Percentiles rank a stretch among this genome's conserved stretches.
phyloP scores from a whole-genome alignment of 2,329 filamentous ascomycete genomes.

The Aureobasidium sp. region DNA sequence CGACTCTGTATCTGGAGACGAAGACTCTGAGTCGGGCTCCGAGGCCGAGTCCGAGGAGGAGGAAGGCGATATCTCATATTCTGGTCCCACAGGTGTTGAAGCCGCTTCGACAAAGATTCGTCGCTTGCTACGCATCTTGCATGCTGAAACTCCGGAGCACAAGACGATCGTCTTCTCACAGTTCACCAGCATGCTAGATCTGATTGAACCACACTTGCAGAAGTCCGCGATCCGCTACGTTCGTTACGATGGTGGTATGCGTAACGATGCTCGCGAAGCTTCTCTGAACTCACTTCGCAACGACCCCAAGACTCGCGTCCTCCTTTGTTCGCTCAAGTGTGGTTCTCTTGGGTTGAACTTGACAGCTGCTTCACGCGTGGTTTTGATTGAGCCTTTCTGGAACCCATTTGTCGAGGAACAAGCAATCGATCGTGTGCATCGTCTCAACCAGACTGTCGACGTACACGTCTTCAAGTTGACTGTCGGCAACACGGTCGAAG shows the following conservation, averaged over 20 bases:
- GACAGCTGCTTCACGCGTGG: slow-evolving; percentile 83
- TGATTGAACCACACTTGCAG: slow-evolving; percentile 83
- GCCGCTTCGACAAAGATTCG: slow-evolving; percentile 76
- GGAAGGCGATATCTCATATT: slow-evolving; percentile 31
- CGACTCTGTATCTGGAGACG: slow-evolving; percentile 53
- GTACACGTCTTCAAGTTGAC: slow-evolving; percentile 94
- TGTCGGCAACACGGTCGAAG: slow-evolving; percentile 78
- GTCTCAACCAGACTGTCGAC: slow-evolving; percentile 92
- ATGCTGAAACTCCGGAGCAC: slow-evolving; percentile 67
- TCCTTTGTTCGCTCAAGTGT: slow-evolving; percentile 90
- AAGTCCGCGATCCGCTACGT: slow-evolving; percentile 67
- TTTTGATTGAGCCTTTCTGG: slow-evolving; percentile 97
- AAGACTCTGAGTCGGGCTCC: slow-evolving; percentile 31
- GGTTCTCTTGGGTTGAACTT: slow-evolving; percentile 88
- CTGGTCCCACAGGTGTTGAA: slow-evolving; percentile 7
- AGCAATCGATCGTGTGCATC: slow-evolving; percentile 95
- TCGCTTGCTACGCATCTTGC: slow-evolving; percentile 71
- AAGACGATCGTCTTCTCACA: slow-evolving; percentile 99
- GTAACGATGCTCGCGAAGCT: slow-evolving; percentile 83
- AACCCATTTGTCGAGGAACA: slow-evolving; percentile 97
- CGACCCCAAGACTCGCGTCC: slow-evolving; percentile 64
- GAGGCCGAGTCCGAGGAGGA: slow-evolving; percentile 31
- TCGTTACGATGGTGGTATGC: slow-evolving; percentile 92
- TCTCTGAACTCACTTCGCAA: slow-evolving; percentile 69
- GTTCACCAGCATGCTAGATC: slow-evolving; percentile 96